Percentiles rank a stretch among this genome's conserved stretches.
These are phyloP conservation scores for Torrubiellomyces zombiae DNA, from an alignment of 2,329 filamentous ascomycete species.

Conservation along the genomic window DNA sequence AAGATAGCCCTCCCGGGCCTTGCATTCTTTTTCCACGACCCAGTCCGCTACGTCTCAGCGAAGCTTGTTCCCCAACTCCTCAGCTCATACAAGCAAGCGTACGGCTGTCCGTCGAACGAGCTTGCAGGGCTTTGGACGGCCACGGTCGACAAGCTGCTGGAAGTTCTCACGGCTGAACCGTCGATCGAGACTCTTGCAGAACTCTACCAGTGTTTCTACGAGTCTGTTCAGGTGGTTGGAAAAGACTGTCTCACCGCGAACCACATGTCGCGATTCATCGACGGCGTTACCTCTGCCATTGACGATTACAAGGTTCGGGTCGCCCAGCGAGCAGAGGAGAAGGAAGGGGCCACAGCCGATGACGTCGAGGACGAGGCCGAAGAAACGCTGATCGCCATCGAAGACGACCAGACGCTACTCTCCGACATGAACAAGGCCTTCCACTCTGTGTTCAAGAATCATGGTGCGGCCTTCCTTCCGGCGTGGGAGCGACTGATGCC, in stretches of 20 bases:
- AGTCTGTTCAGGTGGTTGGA: constrained; percentile 87
- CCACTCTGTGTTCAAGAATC: constrained; percentile 97
- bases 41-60: constrained; percentile 84
- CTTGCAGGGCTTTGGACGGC: constrained; percentile 69
- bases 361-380: constrained; percentile 84
- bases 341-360: constrained; percentile 53
- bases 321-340: constrained; percentile 66
- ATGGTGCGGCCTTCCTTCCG: constrained; percentile 67
- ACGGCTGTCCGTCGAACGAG: constrained; percentile 63
- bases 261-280: constrained; percentile 78
- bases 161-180: constrained; percentile 84
- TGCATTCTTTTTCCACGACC: constrained; percentile 98
- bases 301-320: constrained; percentile 89
- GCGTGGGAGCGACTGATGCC: constrained; percentile 74
- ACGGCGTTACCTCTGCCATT: constrained; percentile 67
- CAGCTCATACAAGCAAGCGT: constrained; percentile 85
- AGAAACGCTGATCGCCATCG: constrained; percentile 76
- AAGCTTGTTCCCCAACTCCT: constrained; percentile 88
- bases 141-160: constrained; percentile 79
- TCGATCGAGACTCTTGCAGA: constrained; percentile 92
- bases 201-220: constrained; percentile 99
- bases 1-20: constrained; percentile 88
- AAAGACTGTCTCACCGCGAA: constrained; percentile 61
- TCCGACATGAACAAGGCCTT: constrained; percentile 99
- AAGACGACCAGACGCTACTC: constrained; percentile 90